Evolutionary conservation across 1,284 basidiomycete genomes (phyloP).

Genomic region (Ganoderma multipileum): DNA sequence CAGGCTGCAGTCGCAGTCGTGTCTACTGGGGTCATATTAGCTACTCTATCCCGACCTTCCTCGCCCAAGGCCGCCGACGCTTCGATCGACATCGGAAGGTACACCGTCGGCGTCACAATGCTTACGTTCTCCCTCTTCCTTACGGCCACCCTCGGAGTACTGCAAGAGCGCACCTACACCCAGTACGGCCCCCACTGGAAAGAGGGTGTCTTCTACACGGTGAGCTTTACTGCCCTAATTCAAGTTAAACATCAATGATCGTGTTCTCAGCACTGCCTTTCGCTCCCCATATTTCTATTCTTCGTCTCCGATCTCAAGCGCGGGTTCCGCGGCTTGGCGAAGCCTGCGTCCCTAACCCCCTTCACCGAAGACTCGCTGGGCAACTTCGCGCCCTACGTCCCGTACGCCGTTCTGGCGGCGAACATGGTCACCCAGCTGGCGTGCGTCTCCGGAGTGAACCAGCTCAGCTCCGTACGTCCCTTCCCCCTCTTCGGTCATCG

Average conservation of each 20-base stretch:
- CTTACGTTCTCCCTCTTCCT: constrained; percentile 76
- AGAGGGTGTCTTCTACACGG: constrained; percentile 88
- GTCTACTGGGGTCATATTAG: constrained; percentile 76
- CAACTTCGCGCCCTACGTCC: constrained; percentile 35
- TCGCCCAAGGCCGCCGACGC: constrained; percentile 39
- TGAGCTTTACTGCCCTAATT: constrained; percentile 33
- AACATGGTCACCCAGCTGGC: constrained; percentile 85
- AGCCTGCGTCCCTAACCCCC: constrained; percentile 24
- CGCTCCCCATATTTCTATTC: constrained; percentile 78
- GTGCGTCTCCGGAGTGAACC: constrained; percentile 90
- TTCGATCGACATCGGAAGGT: constrained; percentile 52
- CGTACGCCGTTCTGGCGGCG: constrained; percentile 62
- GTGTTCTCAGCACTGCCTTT: constrained; percentile 63
- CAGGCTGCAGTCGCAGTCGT: constrained; percentile 77
- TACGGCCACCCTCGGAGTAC: constrained; percentile 77
- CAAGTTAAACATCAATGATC: not conserved
- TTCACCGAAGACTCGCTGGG: constrained; percentile 17
- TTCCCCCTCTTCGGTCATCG: not conserved
- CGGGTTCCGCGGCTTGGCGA: constrained; percentile 55
- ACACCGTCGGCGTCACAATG: constrained; percentile 75
- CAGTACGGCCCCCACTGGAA: constrained; percentile 82
- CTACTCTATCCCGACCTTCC: constrained; percentile 73
- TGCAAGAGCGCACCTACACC: constrained; percentile 84
- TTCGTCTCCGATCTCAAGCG: constrained; percentile 62
- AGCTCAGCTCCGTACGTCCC: constrained; percentile 73